Evolutionary conservation across 371 early-diverging fungal species (phyloP), one percentile per base, ranked within the genome.

Genomic region (Mucor plumbeus): DNA sequence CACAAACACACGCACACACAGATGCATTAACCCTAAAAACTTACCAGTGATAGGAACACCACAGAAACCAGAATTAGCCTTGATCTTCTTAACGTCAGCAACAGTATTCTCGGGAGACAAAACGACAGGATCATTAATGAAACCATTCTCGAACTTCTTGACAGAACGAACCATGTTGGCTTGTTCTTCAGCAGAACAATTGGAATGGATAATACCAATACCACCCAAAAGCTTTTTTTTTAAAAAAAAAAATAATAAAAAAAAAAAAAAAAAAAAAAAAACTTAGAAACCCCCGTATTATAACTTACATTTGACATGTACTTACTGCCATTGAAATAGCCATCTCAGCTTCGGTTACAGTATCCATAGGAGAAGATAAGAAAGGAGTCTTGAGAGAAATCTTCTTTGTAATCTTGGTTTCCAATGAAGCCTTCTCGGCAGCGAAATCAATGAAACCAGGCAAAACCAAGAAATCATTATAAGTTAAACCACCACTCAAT

Each of bases 81-180:
- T 97, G 85, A 96, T 93, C 41, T 86, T 82, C 59, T 90, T 84
- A 57, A 98, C 94, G 76, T 96, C 96, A 61, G 87, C 86, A 58
- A 97, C 93, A 58, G 90, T 93, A 84, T 95, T 85, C 41, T 82
- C 76, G 59, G 96, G 94, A 66, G 91, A 87, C 70, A 98, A 82
- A 76, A 92, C 92, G 53, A 95, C 79, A 21, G 99, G 97, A 72
- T 98, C 97, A 33, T 90, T 86, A 78, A 98, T 98, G 85, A 97
- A 98, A 26, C 99, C 99, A 83, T 98, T 98, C 77, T 98, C 99
- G 70, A 92, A 98, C 86, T 91, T 95, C 88, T 96, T 97, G 82
- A 98, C 99, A 79, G 92, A 91, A 76, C 95, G 92, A 63, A 98
- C 97, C 97, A 98, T 97, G 17, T 88, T 93, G 26, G 95, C 94